Evolutionary conservation across 768 basidiomycete genomes (phyloP), one percentile per base, ranked within the genome.

Genomic region (Russula olivacea): DNA sequence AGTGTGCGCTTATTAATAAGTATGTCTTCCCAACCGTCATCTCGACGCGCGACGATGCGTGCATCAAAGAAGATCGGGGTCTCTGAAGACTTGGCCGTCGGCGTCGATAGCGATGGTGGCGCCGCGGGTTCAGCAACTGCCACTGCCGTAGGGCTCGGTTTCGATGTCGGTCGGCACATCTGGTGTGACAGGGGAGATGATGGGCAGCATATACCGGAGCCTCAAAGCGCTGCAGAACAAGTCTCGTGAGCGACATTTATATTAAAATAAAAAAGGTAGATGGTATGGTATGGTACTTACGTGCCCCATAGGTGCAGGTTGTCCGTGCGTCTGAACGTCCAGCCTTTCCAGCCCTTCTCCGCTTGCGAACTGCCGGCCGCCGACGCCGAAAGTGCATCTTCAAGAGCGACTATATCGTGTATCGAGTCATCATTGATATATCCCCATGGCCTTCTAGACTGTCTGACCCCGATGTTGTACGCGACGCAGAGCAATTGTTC

Each of bases 321-420:
- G 73, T 95, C 93, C 2, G 85, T 89, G 60, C 92, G 75, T 63
- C 93, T 77, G 71, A 93, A 95, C 21, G 92, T 92, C 88, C 90
- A 92, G 0, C 86, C 83, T 63, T 78, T 81, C 74, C 79, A 83
- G 6, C 71, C 71, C 51, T 76, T 77, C 62, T 81, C 80, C 28
- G 60, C 71, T 9, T 72, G 63, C 7, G 58, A 43, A 14, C 69
- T 73, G 48, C 78, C 76, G 4, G 70, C 76, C 28, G 68, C 69
- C 0, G 67, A 68, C 23, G 71, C 73, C 14, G 74, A 71, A 8
- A 76, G 76, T 0, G 79, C 78, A 58, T 74, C 76, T 70, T 91
- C 89, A 19, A 91, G 80, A 3, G 81, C 77, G 21, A 85, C 72
- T 51, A 95, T 85, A 69, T 92, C 90, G 69, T 95, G 93, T 17